Conservation (phyloP, 2,329 filamentous ascomycete genomes). For the Laburnicola sp. region DNA sequence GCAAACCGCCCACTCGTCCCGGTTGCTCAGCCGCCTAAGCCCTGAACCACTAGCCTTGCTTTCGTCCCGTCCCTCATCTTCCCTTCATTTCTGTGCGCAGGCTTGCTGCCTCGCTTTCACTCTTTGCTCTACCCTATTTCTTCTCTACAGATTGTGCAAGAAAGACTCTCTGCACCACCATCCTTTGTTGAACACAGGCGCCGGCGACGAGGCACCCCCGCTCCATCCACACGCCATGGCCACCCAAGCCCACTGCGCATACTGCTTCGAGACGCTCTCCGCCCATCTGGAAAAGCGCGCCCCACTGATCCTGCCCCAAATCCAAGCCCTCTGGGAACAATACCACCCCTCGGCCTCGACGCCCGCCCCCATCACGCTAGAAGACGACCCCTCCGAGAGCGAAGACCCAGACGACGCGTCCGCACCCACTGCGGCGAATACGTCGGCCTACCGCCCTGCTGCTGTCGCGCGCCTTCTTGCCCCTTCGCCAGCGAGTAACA, state of each 20-base stretch:
- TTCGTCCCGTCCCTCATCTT: slow-evolving; percentile 15
- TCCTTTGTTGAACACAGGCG: background rate
- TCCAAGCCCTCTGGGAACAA: slow-evolving; percentile 70
- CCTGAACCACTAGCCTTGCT: slow-evolving; percentile 11
- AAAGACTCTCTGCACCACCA: no score
- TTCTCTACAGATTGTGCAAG: no score
- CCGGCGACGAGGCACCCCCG: background rate
- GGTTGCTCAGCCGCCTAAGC: slow-evolving; percentile 2
- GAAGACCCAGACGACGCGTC: slow-evolving; percentile 11
- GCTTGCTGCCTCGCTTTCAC: background rate
- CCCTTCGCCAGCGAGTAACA: slow-evolving; percentile 46
- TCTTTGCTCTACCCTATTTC: background rate
- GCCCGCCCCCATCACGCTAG: slow-evolving; percentile 22
- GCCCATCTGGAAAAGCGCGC: slow-evolving; percentile 73
- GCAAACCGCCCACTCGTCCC: slow-evolving; percentile 8
- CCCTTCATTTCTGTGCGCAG: background rate
- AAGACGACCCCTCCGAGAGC: slow-evolving; percentile 33
- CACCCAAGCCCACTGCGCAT: slow-evolving; percentile 80
- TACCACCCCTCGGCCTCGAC: slow-evolving; percentile 47
- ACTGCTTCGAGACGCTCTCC: slow-evolving; percentile 85
- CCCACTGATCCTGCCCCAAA: slow-evolving; percentile 66
- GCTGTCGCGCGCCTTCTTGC: slow-evolving; percentile 52
- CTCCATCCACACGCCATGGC: slow-evolving; percentile 64
- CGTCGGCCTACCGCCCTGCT: slow-evolving; percentile 42
- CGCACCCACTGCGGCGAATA: slow-evolving; percentile 20